A percentile compares a stretch with the other conserved stretches of the same genome.
phyloP scores from a whole-genome alignment of 768 basidiomycete species.

The Mycena kentingensis region DNA sequence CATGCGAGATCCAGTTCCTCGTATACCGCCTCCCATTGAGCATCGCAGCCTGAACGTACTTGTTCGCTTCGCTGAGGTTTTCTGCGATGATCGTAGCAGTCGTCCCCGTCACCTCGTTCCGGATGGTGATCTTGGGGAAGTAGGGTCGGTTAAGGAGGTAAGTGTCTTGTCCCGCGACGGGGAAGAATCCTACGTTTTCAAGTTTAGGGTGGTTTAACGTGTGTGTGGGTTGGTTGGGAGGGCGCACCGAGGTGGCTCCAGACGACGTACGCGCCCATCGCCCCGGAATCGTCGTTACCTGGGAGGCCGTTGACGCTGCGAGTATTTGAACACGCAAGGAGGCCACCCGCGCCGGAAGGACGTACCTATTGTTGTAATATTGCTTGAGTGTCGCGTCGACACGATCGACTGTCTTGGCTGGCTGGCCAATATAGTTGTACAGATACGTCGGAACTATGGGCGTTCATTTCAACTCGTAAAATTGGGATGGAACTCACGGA shows the following conservation, averaged over 20 bases:
- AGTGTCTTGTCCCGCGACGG: conserved; percentile 20
- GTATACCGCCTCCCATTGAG: conserved; percentile 11
- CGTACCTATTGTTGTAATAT: conserved; percentile 17
- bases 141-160: conserved; percentile 23
- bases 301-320: conserved; percentile 13
- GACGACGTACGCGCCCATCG: conserved; percentile 21
- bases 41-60: conserved; percentile 17
- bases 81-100: conserved; percentile 11
- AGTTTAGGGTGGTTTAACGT: background rate
- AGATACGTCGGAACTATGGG: conserved; percentile 19
- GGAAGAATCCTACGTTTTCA: conserved; percentile 15
- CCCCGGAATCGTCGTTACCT: conserved; percentile 18
- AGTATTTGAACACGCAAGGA: background rate
- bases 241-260: conserved; percentile 21
- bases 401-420: conserved; percentile 19
- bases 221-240: background rate
- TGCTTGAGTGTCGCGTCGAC: conserved; percentile 8
- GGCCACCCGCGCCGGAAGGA: background rate
- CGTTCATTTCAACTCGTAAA: background rate
- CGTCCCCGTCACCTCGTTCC: conserved; percentile 14
- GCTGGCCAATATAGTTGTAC: conserved; percentile 23
- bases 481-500: conserved; percentile 13
- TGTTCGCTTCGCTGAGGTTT: conserved; percentile 9
- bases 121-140: conserved; percentile 21
- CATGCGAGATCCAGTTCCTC: conserved; percentile 3